Evolutionary conservation across 208 protist genomes (phyloP).

Genomic region (Crithidia fasciculata): DNA sequence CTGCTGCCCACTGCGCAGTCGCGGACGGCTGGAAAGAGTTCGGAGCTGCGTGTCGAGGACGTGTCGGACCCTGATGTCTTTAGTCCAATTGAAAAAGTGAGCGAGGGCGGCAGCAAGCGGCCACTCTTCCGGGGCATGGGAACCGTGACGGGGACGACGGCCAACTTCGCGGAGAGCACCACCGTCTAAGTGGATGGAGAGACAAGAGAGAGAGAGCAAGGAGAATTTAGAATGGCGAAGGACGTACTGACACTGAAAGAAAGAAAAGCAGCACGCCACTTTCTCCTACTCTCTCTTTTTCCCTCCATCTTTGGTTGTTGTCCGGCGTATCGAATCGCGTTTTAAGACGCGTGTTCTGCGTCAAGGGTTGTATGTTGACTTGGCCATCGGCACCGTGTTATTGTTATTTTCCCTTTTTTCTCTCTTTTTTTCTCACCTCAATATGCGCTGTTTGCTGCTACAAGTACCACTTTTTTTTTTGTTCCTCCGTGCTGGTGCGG

Average conservation of each 20-base stretch:
- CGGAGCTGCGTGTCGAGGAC: constrained; percentile 29
- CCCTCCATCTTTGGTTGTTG: too few relatives aligned
- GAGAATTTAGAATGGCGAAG: too few relatives aligned
- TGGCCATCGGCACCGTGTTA: neutral
- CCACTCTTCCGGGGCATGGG: constrained; percentile 5
- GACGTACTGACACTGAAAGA: too few relatives aligned
- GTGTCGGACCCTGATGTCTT: constrained; percentile 17
- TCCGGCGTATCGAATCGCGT: too few relatives aligned
- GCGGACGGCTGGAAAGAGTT: neutral
- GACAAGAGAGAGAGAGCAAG: too few relatives aligned
- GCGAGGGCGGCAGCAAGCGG: constrained; percentile 27
- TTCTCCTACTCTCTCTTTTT: too few relatives aligned
- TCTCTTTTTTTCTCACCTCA: neutral
- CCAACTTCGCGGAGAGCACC: neutral
- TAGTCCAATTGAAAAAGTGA: constrained; percentile 14
- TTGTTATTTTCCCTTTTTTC: neutral
- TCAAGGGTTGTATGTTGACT: too few relatives aligned
- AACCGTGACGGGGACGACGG: neutral
- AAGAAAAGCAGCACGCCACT: too few relatives aligned
- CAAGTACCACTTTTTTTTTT: neutral
- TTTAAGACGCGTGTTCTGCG: too few relatives aligned
- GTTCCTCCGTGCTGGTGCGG: neutral
- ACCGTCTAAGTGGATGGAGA: too few relatives aligned
- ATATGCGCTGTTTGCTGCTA: constrained; percentile 1
- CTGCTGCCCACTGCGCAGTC: neutral